Conservation (phyloP, 2,329 filamentous ascomycete genomes). For the Sarocladium strictum region DNA sequence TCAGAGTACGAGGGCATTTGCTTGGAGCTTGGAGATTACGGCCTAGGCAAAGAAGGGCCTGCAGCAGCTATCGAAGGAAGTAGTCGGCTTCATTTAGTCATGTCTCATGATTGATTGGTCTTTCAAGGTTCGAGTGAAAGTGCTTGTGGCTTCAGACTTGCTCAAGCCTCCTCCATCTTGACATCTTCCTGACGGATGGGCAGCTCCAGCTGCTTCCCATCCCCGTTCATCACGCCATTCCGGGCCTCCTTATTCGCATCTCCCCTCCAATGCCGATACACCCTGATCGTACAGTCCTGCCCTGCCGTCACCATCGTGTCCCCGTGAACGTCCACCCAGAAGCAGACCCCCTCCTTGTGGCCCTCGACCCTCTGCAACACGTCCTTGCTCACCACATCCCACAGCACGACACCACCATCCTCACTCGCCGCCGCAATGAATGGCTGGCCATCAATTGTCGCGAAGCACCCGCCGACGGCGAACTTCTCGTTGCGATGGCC, state of each 20-base stretch:
- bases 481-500: conserved; percentile 81
- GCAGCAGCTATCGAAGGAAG: too few relatives aligned
- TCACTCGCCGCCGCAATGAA: conserved; percentile 84
- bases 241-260: conserved; percentile 10
- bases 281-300: conserved; percentile 46
- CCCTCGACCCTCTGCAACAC: conserved; percentile 61
- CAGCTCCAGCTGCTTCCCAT: conserved; percentile 53
- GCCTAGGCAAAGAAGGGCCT: too few relatives aligned
- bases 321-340: conserved; percentile 58
- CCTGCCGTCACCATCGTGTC: conserved; percentile 52
- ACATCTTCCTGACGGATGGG: conserved; percentile 32
- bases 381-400: conserved; percentile 85
- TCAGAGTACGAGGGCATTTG: too few relatives aligned
- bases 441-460: conserved; percentile 39
- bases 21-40: too few relatives aligned
- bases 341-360: conserved; percentile 50
- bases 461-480: conserved; percentile 81
- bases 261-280: conserved; percentile 34
- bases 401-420: conserved; percentile 77
- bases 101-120: neutral
- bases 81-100: too few relatives aligned
- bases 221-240: conserved; percentile 25
- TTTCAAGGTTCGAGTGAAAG: too few relatives aligned
- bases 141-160: too few relatives aligned
- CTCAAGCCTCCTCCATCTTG: conserved; percentile 27